Base-by-base conservation (phyloP, 306 rosid species). In the Cicer cuneatum region DNA sequence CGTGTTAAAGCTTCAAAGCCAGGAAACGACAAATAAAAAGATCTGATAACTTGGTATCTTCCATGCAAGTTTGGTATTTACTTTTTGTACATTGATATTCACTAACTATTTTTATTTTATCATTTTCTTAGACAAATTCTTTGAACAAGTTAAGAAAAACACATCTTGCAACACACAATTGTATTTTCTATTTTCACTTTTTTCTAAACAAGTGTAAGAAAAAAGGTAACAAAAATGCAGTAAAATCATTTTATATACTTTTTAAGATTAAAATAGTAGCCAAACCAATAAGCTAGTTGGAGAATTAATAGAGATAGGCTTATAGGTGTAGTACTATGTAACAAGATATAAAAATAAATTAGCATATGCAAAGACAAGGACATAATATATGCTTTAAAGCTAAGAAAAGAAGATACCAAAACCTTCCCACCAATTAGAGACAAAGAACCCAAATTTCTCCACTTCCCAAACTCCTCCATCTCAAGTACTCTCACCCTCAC, bases 401-500 rank as follows among this genome's bases (percentile, higher is more conserved):
- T 3, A 84, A 87, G 96, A 86, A 90, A 90, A 72, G 93, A 82
- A 93, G 98, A 94, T 94, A 83, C 98, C 96, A 83, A 94, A 88
- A 87, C 97, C 92, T 88, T 80, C 78, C 82, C 85, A 80, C 83
- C 86, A 84, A 74, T 74, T 65, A 64, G 78, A 81, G 69, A 70
- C 9, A 78, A 83, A 53, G 88, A 80, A 85, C 81, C 83, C 60
- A 58, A 38, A 53, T 70, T 57, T 66, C 72, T 69, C 18, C 56
- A 82, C 8, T 77, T 86, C 81, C 60, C 68, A 53, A 69, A 8
- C 64, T n/a, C 86, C 42, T 18, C 60, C 80, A 11, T 12, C 69
- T 48, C 71, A 66, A 62, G 49, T 21, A 43, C 19, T 29, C 51
- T 16, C 45, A 11, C 18, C 38, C 10, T 7, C 42, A 53, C 70